These are phyloP conservation scores for Carex cristatella DNA, from an alignment of 176 grass and related monocot genomes.

Conservation along the genomic window DNA sequence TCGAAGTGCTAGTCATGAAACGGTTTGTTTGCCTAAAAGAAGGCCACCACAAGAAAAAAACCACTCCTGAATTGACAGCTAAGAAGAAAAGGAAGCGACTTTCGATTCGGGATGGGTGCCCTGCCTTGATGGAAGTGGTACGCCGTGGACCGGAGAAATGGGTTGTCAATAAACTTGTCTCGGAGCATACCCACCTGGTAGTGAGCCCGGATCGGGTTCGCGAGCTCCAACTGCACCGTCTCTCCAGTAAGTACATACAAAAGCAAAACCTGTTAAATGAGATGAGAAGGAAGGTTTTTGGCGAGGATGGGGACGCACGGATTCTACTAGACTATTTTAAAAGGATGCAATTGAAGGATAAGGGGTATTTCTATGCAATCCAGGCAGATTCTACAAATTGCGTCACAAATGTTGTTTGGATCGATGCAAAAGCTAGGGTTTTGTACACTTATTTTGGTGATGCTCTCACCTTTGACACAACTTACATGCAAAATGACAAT, in stretches of 20 bases:
- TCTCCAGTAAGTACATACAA: constrained; percentile 56
- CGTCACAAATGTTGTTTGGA: constrained; percentile 75
- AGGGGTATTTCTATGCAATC: constrained; percentile 64
- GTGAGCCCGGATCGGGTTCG: constrained; percentile 60
- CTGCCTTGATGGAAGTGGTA: constrained; percentile 95
- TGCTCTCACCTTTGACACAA: constrained; percentile 80
- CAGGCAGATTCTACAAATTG: constrained; percentile 73
- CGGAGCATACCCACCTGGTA: constrained; percentile 85
- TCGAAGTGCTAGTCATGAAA: constrained; percentile 84
- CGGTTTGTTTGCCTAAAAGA: constrained; percentile 97
- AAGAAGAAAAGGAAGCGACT: constrained; percentile 78
- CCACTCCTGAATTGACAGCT: constrained; percentile 9
- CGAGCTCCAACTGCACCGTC: constrained; percentile 54
- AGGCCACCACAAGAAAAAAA: constrained; percentile 96
- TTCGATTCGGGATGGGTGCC: constrained; percentile 89
- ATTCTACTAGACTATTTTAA: constrained; percentile 60
- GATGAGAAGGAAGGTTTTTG: constrained; percentile 59
- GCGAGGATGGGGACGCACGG: constrained; percentile 49
- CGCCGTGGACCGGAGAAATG: constrained; percentile 51
- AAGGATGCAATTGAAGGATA: constrained; percentile 66
- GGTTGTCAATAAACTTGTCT: constrained; percentile 66
- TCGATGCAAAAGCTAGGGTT: constrained; percentile 84
- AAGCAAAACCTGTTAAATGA: constrained; percentile 59
- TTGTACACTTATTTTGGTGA: constrained; percentile 78
- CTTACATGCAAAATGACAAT: constrained; percentile 58